Evolutionary conservation across 2,329 filamentous ascomycete species (phyloP), one percentile per base, ranked within the genome.

Genomic region (Beauveria pseudobassiana): DNA sequence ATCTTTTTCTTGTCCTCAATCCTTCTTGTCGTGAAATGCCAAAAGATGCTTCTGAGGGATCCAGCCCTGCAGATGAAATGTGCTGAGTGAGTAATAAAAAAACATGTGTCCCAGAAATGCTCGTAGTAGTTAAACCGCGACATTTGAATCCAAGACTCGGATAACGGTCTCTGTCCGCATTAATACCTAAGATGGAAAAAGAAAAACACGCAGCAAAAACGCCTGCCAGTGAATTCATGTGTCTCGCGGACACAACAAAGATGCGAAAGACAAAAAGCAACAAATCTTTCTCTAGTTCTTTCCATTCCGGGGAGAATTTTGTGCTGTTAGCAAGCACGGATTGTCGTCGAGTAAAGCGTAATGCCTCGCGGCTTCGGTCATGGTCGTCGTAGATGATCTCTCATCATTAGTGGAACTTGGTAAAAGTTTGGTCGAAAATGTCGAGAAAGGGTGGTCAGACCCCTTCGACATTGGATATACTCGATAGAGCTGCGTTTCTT

Each of bases 141-240:
- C 60, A 57, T 62, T 62, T 62, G 46, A 62, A 62, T 56, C 59
- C 59, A 62, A 59, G 46, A 57, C 52, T 56, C 53, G 42, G 42
- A 45, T 40, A 61, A 62, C 49, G 49, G 57, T 62, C 59, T 57
- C 51, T 57, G 60, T 62, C 60, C 60, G 54, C 60, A 62, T 62
- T 62, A 62, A 62, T 62, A 62, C 60, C 60, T 62, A 62, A 62
- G 53, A 51, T 59, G 57, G 46, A 34, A 30, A 46, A 55, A 53
- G 12, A 28, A 40, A 57, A 58, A 57, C 18, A 20, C 49, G 46
- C 46, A 59, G 56, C 30, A 51, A 46, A 42, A 62, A 62, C 60
- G 60, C 60, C 60, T 62, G 60, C 60, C 53, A 52, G 53, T 57
- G 60, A 26, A 46, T 18, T 45, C 38, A 34, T 51, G 38, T 57